Conservation (phyloP, 2,329 filamentous ascomycete species). For the Teratosphaeria nubilosa region DNA sequence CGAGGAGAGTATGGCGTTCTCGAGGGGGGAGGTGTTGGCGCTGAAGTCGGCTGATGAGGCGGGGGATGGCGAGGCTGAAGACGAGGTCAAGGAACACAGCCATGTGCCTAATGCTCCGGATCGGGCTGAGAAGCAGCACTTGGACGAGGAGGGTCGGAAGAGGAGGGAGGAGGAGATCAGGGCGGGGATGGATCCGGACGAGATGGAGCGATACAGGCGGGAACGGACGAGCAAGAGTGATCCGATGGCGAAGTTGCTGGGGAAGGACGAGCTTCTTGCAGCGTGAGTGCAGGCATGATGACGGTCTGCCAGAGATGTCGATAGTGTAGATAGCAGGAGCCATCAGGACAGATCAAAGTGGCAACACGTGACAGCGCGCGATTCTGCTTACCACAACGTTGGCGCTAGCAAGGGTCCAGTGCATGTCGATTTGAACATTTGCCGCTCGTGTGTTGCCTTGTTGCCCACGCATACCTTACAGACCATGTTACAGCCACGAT, state of each 20-base stretch:
- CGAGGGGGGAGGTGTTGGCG: constrained; percentile 35
- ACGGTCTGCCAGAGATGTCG: not conserved
- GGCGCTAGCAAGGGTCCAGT: not conserved
- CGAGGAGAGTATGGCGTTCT: constrained; percentile 59
- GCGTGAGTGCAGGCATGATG: not conserved
- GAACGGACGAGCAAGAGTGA: constrained; percentile 66
- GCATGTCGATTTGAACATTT: not conserved
- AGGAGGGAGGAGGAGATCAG: constrained; percentile 70
- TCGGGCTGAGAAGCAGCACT: constrained; percentile 30
- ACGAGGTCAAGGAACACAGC: not conserved
- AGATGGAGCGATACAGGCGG: constrained; percentile 75
- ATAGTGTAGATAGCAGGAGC: not conserved
- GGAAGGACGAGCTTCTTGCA: constrained; percentile 39
- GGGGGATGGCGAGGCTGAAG: constrained; percentile 23
- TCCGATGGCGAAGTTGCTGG: constrained; percentile 75
- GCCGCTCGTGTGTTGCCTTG: not conserved
- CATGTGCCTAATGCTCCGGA: constrained; percentile 36
- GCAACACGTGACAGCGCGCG: not conserved
- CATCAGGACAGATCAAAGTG: not conserved
- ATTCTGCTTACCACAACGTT: not conserved
- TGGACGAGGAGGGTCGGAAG: constrained; percentile 44
- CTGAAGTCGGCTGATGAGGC: constrained; percentile 22
- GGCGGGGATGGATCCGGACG: constrained; percentile 66
- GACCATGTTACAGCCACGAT: not conserved
- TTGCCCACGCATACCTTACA: not conserved